Evolutionary conservation across 192 early-diverging fungal species (phyloP), one percentile per base, ranked within the genome.

Genomic region (Coemansia sp.): DNA sequence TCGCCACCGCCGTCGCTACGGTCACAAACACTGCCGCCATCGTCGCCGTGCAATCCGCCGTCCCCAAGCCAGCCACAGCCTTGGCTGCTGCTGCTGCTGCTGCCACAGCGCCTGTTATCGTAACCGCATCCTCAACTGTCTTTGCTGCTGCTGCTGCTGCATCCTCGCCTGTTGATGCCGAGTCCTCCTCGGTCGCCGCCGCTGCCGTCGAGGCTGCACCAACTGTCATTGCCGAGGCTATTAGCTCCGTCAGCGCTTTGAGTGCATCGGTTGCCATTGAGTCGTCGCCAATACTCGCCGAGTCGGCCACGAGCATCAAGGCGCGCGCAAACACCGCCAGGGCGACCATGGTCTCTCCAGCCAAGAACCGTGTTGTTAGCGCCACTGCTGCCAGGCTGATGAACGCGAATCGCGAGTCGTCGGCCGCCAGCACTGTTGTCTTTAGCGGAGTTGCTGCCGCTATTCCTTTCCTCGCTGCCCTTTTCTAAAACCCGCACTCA

Each of bases 391-490:
- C 58, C 24, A 60, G 51, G 43, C 67, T 67, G 63, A 74, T 74
- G 73, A 81, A 75, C 53, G 71, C 71, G 38, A 81, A 75, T 39
- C 27, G 62, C n/a, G 54, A 76, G 25, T 67, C 72, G 12, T 63
- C 65, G 1, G 59, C 54, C 29, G 10, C 2, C 5, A 20, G 20
- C 62, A 22, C 40, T 37, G 36, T 45, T 31, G 47, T 49, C 49
- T 6, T 71, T 25, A 60, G 54, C 4, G 43, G 68, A 19, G 20
- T 70, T 25, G 61, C 61, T 17, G 47, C 67, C 58, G 42, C 59
- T 31, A 37, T 56, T 46, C 64, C 74, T 39, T 62, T 70, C 47
- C 47, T 63, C 29, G 62, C 62, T 32, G 75, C 47, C 15, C 19
- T 71, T 8, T 51, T 74, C 65, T 74, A 69, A 69, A 38, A 38